These are phyloP conservation scores for Dipodascus albidus DNA, from an alignment of 805 yeast species.

Conservation along the genomic window DNA sequence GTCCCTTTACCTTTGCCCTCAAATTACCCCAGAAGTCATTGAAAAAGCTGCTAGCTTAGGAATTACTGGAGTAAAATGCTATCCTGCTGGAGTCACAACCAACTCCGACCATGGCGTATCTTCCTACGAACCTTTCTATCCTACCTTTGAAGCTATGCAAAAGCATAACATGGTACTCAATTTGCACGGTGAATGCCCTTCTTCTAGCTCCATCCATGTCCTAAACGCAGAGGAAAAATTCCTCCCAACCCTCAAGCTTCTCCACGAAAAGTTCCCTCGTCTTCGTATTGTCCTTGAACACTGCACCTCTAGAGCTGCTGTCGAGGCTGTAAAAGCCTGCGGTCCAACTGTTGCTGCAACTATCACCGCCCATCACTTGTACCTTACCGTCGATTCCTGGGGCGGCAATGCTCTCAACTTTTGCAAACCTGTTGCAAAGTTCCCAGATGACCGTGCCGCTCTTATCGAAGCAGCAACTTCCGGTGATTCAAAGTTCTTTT, in stretches of 20 bases:
- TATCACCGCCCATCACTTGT: conserved; percentile 91
- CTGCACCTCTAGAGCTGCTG: conserved; percentile 85
- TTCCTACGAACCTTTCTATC: conserved; percentile 80
- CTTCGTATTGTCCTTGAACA: conserved; percentile 85
- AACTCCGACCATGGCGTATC: conserved; percentile 86
- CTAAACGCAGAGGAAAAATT: conserved; percentile 90
- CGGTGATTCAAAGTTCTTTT: conserved; percentile 86
- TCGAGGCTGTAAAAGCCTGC: conserved; percentile 61
- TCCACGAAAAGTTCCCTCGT: conserved; percentile 75
- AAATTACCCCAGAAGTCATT: conserved; percentile 76
- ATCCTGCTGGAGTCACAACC: conserved; percentile 99
- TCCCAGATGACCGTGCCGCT: conserved; percentile 75
- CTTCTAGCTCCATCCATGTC: conserved; percentile 67
- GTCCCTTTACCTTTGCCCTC: conserved; percentile 75
- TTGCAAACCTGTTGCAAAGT: conserved; percentile 96
- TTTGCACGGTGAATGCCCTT: conserved; percentile 93
- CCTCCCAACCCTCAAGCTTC: conserved; percentile 72
- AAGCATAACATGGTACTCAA: conserved; percentile 67
- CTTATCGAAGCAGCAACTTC: conserved; percentile 79
- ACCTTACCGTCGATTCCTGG: conserved; percentile 85
- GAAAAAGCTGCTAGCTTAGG: conserved; percentile 61
- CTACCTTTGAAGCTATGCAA: conserved; percentile 83
- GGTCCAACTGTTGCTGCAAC: conserved; percentile 80
- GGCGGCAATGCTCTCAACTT: conserved; percentile 92
- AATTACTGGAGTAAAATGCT: conserved; percentile 85